These are phyloP conservation scores for Phytophthora pinifolia DNA, from an alignment of 352 stramenopile genomes.

Conservation along the genomic window DNA sequence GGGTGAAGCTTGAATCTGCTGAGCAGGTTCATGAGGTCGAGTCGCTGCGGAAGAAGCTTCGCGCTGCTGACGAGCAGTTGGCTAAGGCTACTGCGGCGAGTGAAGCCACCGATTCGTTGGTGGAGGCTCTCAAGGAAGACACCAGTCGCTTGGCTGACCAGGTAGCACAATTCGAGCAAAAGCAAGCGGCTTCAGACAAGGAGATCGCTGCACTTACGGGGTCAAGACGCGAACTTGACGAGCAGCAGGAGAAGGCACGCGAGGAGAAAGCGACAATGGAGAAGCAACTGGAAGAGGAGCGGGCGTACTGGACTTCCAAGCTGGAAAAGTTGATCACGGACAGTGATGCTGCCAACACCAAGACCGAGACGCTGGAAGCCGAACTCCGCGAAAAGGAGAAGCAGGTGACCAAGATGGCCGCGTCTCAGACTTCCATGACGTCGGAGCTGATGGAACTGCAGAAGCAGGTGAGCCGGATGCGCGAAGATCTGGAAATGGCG, in stretches of 20 bases:
- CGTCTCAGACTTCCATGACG: conserved; percentile 62
- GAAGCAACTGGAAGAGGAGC: conserved; percentile 57
- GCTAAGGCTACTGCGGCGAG: conserved; percentile 21
- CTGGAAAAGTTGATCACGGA: conserved; percentile 67
- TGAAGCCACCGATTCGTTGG: conserved; percentile 26
- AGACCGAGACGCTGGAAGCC: conserved; percentile 39
- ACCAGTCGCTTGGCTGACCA: conserved; percentile 36
- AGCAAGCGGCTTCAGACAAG: conserved; percentile 26
- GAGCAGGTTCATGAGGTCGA: conserved; percentile 47
- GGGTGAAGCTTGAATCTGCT: conserved; percentile 54
- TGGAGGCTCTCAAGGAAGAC: conserved; percentile 38
- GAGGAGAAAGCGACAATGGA: conserved; percentile 30
- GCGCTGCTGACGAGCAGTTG: conserved; percentile 23
- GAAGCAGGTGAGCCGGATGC: conserved; percentile 55
- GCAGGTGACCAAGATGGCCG: conserved; percentile 64
- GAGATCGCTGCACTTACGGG: conserved; percentile 25
- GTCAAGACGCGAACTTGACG: conserved; percentile 27
- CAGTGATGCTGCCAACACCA: conserved; percentile 43
- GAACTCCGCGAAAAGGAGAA: conserved; percentile 67
- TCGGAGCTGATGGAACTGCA: conserved; percentile 63
- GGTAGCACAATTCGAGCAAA: conserved; percentile 28
- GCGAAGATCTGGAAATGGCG: conserved; percentile 67
- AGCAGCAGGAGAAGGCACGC: conserved; percentile 29
- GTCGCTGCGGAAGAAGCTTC: conserved; percentile 41
- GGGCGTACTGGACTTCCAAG: conserved; percentile 68